Evolutionary conservation across 495 filamentous ascomycete genomes (phyloP), one percentile per base, ranked within the genome.

Genomic region (Aspergillus cristatus): DNA sequence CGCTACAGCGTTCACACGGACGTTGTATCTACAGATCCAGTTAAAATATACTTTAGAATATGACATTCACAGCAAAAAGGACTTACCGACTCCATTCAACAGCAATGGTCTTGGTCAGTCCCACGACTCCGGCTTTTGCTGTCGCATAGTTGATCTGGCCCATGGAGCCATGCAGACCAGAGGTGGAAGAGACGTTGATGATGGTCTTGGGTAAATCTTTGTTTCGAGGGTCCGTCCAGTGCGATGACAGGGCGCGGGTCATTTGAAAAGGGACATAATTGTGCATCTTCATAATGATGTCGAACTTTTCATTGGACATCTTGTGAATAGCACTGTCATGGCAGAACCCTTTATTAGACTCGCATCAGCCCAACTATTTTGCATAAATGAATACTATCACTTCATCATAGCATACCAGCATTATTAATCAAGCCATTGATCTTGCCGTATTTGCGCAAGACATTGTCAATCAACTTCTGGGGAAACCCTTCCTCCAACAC

Each of bases 301-400:
- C 74, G 78, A 78, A 86, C 65, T 86, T 81, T 53, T 81, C 82
- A 62, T 86, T 79, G 5, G 76, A 78, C 68, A 79, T 86, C 70
- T 84, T 84, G 60, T 85, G 80, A 35, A 86, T 82, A 24, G 85
- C 81, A 10, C 74, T 83, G 43, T 87, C 82, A 75, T 46, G 40
- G 17, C 43, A 46, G 29, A 46, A 41, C 1, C 38, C 43, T 46
- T 24, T 8, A 24, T 24, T 24, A 4, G 8, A 24, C 7, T 10
- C 5, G 24, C 7, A 8, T 45, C 18, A 37, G 34, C 10, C 8
- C 14, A 5, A n/a, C 33, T 16, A 0, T 34, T 14, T 18, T 24
- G 14, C 3, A 16, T 3, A 26, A 10, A 3, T 20, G 16, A 2
- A 32, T n/a, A n/a, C n/a, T n/a, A n/a, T n/a, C n/a, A n/a, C n/a